Percentiles rank a stretch among this genome's conserved stretches.
Conservation (phyloP, 208 protist genomes). For the Leishmania major region DNA sequence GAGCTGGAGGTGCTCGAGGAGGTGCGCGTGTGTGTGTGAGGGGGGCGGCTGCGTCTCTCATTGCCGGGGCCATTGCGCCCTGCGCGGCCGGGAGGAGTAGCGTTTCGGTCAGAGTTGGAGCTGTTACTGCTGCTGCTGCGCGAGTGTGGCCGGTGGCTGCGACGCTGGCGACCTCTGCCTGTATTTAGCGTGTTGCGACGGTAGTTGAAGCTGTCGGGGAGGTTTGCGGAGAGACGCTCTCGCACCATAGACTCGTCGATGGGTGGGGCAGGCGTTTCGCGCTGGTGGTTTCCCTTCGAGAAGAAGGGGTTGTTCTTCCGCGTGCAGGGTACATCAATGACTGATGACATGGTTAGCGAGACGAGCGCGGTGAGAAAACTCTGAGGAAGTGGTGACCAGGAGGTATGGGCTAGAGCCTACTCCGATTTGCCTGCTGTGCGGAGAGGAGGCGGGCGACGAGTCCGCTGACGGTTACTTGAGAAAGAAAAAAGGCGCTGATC, state of each 20-base stretch:
- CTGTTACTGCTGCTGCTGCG: constrained; percentile 25
- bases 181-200: constrained; percentile 11
- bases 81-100: background rate
- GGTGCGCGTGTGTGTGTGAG: background rate
- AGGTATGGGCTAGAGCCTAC: background rate
- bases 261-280: background rate
- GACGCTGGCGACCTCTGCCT: background rate
- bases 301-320: background rate
- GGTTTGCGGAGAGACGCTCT: constrained; percentile 26
- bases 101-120: background rate
- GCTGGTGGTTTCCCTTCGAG: constrained; percentile 1
- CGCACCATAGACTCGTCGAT: constrained; percentile 33
- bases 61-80: background rate
- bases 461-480: background rate
- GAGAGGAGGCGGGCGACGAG: background rate
- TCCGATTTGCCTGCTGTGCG: background rate
- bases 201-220: constrained; percentile 20
- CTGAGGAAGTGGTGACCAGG: background rate
- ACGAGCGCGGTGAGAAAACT: background rate
- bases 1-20: constrained; percentile 7
- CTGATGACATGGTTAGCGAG: constrained; percentile 5
- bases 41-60: constrained; percentile 13
- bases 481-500: background rate
- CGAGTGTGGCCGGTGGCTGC: background rate
- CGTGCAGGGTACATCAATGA: constrained; percentile 17